phyloP scores from a whole-genome alignment of 2,329 filamentous ascomycete species.

The Metarhizium robertsii region DNA sequence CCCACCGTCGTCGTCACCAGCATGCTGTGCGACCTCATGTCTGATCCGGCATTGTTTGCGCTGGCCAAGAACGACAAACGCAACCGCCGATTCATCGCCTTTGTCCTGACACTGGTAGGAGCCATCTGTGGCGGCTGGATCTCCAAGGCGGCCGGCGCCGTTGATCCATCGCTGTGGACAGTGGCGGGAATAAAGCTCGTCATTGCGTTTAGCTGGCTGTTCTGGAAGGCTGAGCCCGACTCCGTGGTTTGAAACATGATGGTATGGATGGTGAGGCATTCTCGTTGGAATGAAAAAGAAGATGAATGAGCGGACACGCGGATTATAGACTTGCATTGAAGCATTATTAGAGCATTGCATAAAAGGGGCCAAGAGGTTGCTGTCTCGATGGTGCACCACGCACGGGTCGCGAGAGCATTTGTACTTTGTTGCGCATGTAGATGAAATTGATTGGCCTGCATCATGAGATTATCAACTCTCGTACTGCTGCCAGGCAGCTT shows the following conservation, averaged over 20 bases:
- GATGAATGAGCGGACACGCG: not conserved
- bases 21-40: slow-evolving; percentile 42
- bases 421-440: too few species aligned
- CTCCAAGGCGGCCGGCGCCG: slow-evolving; percentile 29
- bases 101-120: slow-evolving; percentile 35
- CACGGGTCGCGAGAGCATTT: too few species aligned
- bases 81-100: slow-evolving; percentile 35
- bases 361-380: too few species aligned
- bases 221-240: slow-evolving; percentile 17
- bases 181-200: slow-evolving; percentile 34
- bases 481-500: too few species aligned
- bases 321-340: not conserved
- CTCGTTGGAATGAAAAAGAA: not conserved
- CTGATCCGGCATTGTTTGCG: slow-evolving; percentile 38
- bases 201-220: slow-evolving; percentile 25
- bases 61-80: slow-evolving; percentile 35
- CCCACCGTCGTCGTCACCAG: slow-evolving; percentile 47
- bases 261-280: not conserved
- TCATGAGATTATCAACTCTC: too few species aligned
- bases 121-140: slow-evolving; percentile 40
- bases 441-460: too few species aligned
- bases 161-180: slow-evolving; percentile 34
- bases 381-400: too few species aligned
- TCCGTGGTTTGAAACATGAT: not conserved
- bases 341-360: too few species aligned